Evolutionary conservation across 2,329 filamentous ascomycete species (phyloP), one percentile per base, ranked within the genome.

Genomic region (Alternaria gansuensis): DNA sequence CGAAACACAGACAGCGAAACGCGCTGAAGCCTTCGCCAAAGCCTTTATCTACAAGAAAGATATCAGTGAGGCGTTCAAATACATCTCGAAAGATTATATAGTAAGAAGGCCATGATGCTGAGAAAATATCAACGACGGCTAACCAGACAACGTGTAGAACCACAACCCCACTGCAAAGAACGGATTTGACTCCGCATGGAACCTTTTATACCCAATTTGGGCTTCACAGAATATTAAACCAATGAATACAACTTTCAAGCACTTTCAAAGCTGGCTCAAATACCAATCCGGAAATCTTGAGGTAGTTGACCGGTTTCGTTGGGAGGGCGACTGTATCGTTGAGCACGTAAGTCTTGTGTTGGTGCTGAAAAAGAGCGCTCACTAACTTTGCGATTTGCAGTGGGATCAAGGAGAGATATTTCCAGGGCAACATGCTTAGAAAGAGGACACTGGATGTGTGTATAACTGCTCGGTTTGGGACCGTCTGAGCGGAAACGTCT

Each of bases 291-390:
- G n/a, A n/a, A n/a, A n/a, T n/a, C n/a, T n/a, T n/a, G 60, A 62
- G 33, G 52, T 74, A 6, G 67, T 75, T 13, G 73, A 74, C 62
- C 60, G 71, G 17, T 75, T 64, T 59, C 50, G 72, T 10, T 74
- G 71, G 72, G 72, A 73, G 56, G 66, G 57, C 14, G 71, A 69
- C 8, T 75, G 73, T 41, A 74, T 75, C 48, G 72, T 59, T 62
- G 73, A 74, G 52, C 72, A 75, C 62, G 71, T 70, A 57, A 69
- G 71, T 73, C 8, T 54, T 46, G 7, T 6, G 1, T 24, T 26
- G 5, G 2, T 23, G 28, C 5, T 39, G 9, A 6, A 17, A 31
- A 10, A 5, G 33, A 13, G 5, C 34, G 6, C 31, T 45, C 1
- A 41, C 51, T 53, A 23, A 54, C 33, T 36, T 28, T 34, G 44